Evolutionary conservation across 805 yeast species (phyloP), one percentile per base, ranked within the genome.

Genomic region (Candida koratica): DNA sequence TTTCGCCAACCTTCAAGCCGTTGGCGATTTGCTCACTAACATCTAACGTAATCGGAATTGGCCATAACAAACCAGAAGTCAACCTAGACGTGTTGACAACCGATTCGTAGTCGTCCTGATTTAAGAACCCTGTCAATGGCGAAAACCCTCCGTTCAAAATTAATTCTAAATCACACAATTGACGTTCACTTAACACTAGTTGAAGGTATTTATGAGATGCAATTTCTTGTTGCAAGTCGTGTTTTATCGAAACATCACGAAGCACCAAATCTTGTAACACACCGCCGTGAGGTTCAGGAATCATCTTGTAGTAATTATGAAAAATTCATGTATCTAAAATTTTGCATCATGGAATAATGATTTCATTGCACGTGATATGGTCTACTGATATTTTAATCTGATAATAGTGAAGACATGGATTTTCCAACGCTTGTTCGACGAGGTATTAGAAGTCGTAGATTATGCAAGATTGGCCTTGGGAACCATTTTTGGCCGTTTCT

Each of bases 71-170:
- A 13, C 96, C 96, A 30, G 77, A 71, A 6, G 83, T 61, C 23
- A 89, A 71, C 52, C 96, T 76, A 67, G 87, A 65, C 38, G 79
- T 70, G 41, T 75, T 62, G 13, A 82, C 85, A 29, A 84, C 90
- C 2, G 79, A 69, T 25, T 69, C 66, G 59, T 83, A 83, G 60
- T 84, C 90, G 36, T 68, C 69, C 63, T 83, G 73, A 51, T 67
- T 74, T 52, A 83, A 61, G 62, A 77, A 82, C 14, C 84, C 88
- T 26, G 70, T 67, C 57, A 79, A 64, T 12, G 93, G 97, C 25
- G 96, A 87, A 60, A 89, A 89, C 4, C 97, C 97, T 60, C 97
- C 97, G 52, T 84, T 84, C 43, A 90, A 66, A 55, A 89, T 85
- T 60, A 90, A 71, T 66, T 89, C 97, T 54, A 90, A 67, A 61